A percentile compares a stretch with the other conserved stretches of the same genome.
These are phyloP conservation scores for Coemansia sp. DNA, from an alignment of 192 early-diverging fungal species.

Conservation along the genomic window DNA sequence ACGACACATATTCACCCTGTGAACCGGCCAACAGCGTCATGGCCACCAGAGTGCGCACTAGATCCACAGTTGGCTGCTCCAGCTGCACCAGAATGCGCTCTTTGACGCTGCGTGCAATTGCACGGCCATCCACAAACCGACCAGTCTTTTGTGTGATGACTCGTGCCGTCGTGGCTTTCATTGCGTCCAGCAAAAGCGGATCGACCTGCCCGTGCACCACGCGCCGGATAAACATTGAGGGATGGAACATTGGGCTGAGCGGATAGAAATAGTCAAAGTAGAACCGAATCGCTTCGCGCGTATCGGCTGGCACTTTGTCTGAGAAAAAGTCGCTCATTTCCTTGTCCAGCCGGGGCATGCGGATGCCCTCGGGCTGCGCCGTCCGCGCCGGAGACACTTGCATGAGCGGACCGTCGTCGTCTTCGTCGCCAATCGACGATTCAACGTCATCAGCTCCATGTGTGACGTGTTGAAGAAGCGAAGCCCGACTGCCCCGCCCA, in stretches of 20 bases:
- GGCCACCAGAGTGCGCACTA: constrained; percentile 36
- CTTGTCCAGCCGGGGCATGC: constrained; percentile 31
- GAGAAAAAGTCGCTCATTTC: constrained; percentile 41
- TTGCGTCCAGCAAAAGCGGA: constrained; percentile 48
- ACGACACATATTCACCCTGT: constrained; percentile 48
- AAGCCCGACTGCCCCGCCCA: no score
- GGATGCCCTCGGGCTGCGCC: constrained; percentile 24
- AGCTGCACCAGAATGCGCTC: constrained; percentile 35
- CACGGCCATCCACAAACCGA: constrained; percentile 29
- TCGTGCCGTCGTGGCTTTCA: constrained; percentile 43
- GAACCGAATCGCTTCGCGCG: constrained; percentile 45
- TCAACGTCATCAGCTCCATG: constrained; percentile 7
- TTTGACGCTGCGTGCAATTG: constrained; percentile 45
- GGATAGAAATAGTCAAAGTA: constrained; percentile 57
- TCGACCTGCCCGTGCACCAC: constrained; percentile 47
- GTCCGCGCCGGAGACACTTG: background rate
- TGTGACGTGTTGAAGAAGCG: background rate
- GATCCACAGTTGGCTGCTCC: constrained; percentile 35
- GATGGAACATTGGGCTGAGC: constrained; percentile 52
- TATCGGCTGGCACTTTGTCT: constrained; percentile 30
- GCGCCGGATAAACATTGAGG: constrained; percentile 53
- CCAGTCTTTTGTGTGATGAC: constrained; percentile 39
- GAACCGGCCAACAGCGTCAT: constrained; percentile 51
- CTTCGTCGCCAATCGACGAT: background rate
- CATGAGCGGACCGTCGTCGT: background rate